These are phyloP conservation scores for Sporothrix brasiliensis DNA, from an alignment of 2,329 filamentous ascomycete species.

Conservation along the genomic window DNA sequence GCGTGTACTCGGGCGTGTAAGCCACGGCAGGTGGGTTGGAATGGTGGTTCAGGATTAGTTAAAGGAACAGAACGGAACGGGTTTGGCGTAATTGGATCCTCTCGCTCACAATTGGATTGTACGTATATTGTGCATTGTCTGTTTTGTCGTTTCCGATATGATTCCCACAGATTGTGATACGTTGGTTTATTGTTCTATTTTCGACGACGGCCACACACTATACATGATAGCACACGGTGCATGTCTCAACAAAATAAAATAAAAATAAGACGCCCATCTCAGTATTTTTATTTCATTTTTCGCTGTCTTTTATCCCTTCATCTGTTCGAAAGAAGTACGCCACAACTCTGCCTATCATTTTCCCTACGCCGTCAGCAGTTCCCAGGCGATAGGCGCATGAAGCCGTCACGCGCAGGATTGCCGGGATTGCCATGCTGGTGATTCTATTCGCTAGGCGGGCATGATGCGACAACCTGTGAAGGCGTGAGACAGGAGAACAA, in stretches of 20 bases:
- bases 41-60: neutral
- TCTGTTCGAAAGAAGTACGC: constrained; percentile 11
- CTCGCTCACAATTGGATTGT: constrained; percentile 19
- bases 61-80: neutral
- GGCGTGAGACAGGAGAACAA: neutral
- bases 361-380: neutral
- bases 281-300: neutral
- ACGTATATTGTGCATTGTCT: neutral
- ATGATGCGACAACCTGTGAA: constrained; percentile 4
- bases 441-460: constrained; percentile 1
- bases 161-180: constrained; percentile 15
- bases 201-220: neutral
- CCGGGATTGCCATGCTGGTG: neutral
- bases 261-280: too few species aligned
- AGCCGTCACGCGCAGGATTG: neutral
- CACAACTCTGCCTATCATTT: neutral
- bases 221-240: neutral
- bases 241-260: neutral
- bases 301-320: neutral
- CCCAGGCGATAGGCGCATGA: neutral
- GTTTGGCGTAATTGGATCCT: constrained; percentile 8
- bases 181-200: constrained; percentile 17
- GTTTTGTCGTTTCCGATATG: neutral
- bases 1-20: constrained; percentile 68
- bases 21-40: neutral